Evolutionary conservation across 2,329 filamentous ascomycete species (phyloP).

Genomic region (Myriosclerotinia scirpicola): DNA sequence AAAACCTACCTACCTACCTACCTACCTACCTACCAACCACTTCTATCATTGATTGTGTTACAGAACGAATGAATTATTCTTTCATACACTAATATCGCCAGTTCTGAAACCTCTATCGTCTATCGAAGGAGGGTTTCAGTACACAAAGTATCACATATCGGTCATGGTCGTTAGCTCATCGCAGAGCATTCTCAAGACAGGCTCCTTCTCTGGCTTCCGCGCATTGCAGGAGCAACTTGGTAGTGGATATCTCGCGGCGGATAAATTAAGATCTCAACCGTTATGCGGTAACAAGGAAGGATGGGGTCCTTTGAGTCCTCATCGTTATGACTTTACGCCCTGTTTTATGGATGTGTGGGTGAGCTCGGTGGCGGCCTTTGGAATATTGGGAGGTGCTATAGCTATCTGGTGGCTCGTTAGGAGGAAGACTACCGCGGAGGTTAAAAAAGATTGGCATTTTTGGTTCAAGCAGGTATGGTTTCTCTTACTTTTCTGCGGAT

Average conservation of each 20-base stretch:
- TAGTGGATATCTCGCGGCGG: constrained; percentile 57
- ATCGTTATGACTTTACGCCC: constrained; percentile 91
- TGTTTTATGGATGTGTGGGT: constrained; percentile 96
- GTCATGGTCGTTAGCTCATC: constrained; percentile 30
- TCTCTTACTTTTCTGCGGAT: constrained; percentile 24
- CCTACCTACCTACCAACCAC: no score
- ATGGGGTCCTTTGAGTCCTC: constrained; percentile 88
- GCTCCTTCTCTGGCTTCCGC: constrained; percentile 61
- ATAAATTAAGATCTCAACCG: constrained; percentile 53
- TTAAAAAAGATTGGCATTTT: constrained; percentile 87
- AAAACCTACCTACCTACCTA: no score
- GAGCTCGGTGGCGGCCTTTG: constrained; percentile 72
- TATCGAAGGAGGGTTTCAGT: constrained; percentile 25
- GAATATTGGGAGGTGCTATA: constrained; percentile 71
- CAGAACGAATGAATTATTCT: constrained; percentile 21
- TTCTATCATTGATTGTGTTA: constrained; percentile 2
- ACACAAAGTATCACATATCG: constrained; percentile 23
- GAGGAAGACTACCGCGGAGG: constrained; percentile 64
- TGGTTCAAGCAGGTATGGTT: constrained; percentile 79
- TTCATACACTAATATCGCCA: constrained; percentile 14
- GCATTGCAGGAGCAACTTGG: constrained; percentile 51
- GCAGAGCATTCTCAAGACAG: constrained; percentile 45
- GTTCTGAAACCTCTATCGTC: constrained; percentile 28
- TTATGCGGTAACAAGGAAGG: constrained; percentile 88
- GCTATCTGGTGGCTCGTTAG: constrained; percentile 79